Base-by-base conservation (phyloP, 1,284 basidiomycete genomes). In the Cutaneotrichosporon cavernicola region DNA sequence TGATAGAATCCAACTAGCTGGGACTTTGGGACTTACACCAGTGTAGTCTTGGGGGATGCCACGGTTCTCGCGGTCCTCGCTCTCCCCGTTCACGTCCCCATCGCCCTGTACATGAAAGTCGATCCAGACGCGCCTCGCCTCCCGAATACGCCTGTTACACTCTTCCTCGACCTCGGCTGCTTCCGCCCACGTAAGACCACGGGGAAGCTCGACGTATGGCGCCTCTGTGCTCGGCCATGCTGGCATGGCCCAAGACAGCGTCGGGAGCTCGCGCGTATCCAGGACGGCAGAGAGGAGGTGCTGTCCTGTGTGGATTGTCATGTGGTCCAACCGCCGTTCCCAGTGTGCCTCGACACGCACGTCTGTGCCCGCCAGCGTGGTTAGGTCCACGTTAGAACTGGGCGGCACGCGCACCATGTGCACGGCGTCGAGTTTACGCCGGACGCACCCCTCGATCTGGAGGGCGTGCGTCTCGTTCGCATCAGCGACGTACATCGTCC, bases 231-330 rank as follows among this genome's bases (percentile, higher is more conserved):
- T 88, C 0, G 82, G 82, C 59, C 72, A 73, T 4, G 78, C 64
- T 5, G 76, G 72, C 67, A 84, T 76, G 1, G 75, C 79, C 92
- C 92, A 94, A 0, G 89, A 90, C 9, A 93, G 84, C 0, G 92
- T 94, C 11, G 87, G 87, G n/a, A 93, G 83, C 47, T 84, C 79
- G 52, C 89, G 81, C 9, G 83, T 83, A 73, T 94, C 90, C 4
- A 93, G 83, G 8, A 93, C 82, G 0, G 91, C 90, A 4, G 91
- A 93, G 36, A 94, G 85, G 52, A 92, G 84, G 72, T 92, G 90
- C 75, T 92, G 90, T 0, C 87, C 88, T 0, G 90, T 92, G 74
- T 92, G 90, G 83, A 90, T 87, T 11, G 88, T 85, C 88, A 90
- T 91, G 81, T 92, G 90, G 74, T 95, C 91, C 63, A 87, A 83